These are phyloP conservation scores for Trichosporon coremiiforme DNA, from an alignment of 1,284 basidiomycete species.

Conservation along the genomic window DNA sequence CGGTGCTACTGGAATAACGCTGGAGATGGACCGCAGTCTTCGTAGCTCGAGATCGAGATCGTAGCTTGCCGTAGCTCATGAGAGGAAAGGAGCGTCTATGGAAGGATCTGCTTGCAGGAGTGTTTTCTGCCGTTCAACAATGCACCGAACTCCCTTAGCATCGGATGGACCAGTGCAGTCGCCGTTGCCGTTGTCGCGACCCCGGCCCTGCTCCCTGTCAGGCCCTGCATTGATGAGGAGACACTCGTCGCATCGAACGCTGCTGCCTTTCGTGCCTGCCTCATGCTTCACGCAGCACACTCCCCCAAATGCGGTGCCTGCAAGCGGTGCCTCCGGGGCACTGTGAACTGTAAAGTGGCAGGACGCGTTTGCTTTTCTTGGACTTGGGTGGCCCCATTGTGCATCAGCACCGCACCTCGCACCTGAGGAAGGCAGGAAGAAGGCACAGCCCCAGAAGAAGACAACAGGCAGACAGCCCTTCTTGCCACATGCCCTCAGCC, in stretches of 20 bases:
- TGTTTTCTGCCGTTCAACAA: background rate
- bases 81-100: background rate
- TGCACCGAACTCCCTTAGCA: background rate
- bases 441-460: background rate
- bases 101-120: too few species aligned
- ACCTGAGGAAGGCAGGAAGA: background rate
- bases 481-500: background rate
- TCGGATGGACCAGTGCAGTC: background rate
- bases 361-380: slow-evolving; percentile 6
- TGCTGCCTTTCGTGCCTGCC: slow-evolving; percentile 1
- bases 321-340: background rate
- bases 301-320: slow-evolving; percentile 8
- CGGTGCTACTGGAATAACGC: background rate
- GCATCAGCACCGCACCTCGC: background rate
- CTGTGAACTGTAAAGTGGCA: background rate
- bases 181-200: background rate
- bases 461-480: too few species aligned
- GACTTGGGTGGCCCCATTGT: background rate
- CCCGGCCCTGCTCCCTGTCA: background rate
- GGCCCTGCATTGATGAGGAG: background rate
- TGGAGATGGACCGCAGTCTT: background rate
- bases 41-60: background rate
- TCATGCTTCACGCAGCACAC: background rate
- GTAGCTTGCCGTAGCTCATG: background rate
- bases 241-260: slow-evolving; percentile 11